Base-by-base conservation (phyloP, 1,284 basidiomycete genomes). In the Inonotus obliquus region DNA sequence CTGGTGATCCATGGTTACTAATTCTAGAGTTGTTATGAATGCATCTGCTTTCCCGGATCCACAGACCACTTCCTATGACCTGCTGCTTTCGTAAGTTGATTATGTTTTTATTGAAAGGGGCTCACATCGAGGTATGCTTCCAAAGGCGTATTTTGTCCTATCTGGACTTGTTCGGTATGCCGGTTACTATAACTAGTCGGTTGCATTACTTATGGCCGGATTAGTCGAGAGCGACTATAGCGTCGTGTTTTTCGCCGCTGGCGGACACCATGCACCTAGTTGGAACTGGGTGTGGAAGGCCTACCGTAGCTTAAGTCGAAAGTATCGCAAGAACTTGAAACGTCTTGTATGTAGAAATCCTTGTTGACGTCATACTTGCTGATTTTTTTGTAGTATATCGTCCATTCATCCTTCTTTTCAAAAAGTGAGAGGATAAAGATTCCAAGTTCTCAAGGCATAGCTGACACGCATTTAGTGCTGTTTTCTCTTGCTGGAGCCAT, bases 271-370 rank as follows among this genome's bases (percentile, higher is more conserved):
- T 73, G 82, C 85, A 1, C 92, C 92, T 7, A 81, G 82, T 39
- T 93, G 92, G 92, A 91, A 87, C 65, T 94, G 91, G 91, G 82
- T 94, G 35, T 94, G 92, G 92, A 92, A 91, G 69, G 89, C 91
- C 1, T 93, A 94, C 71, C 80, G 90, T 29, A 87, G 87, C 69
- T 75, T 93, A 44, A 89, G 81, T 70, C 77, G 91, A 58, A 92
- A 92, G 73, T 94, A 92, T 70, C 82, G 92, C 59, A 94, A 94
- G 77, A 92, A 94, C 69, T 74, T 94, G 62, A 94, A 94, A 72
- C 84, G 84, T 70, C 70, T 94, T 73, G 89, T 89, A 63, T 63
- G 84, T 71, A 49, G 41, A 44, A 1, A 14, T n/a, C n/a, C 41
- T n/a, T n/a, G 6, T 17, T 44, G 41, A 32, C 32, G 47, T 13